phyloP scores from a whole-genome alignment of 208 protist genomes.

The Crithidia acanthocephali region DNA sequence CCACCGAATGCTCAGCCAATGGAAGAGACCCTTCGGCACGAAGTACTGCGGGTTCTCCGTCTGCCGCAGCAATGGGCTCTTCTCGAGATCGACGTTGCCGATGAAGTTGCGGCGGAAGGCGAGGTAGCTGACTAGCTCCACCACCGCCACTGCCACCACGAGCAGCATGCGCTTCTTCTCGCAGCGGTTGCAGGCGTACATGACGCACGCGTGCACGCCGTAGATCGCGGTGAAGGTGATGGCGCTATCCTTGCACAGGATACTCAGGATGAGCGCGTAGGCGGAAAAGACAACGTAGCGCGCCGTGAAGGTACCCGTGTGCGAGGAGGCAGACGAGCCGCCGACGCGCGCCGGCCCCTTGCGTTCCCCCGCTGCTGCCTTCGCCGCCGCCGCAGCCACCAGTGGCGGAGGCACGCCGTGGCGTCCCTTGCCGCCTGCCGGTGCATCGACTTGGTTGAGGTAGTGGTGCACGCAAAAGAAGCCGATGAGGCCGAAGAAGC shows the following conservation, averaged over 20 bases:
- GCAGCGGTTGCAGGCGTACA: constrained; percentile 37
- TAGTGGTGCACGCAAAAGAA: constrained; percentile 47
- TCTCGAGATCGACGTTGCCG: constrained; percentile 49
- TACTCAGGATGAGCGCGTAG: constrained; percentile 23
- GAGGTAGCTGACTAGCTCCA: constrained; percentile 52
- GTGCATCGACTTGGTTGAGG: constrained; percentile 23
- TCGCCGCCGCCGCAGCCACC: not conserved
- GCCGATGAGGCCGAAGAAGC: constrained; percentile 59
- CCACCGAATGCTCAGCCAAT: constrained; percentile 56
- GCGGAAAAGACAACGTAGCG: constrained; percentile 42
- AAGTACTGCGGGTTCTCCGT: constrained; percentile 89
- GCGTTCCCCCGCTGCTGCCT: not conserved
- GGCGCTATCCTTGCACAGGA: constrained; percentile 79
- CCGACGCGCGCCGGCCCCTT: not conserved
- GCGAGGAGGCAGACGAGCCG: not conserved
- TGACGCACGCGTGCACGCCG: constrained; percentile 48
- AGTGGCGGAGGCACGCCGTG: not conserved
- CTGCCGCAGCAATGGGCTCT: constrained; percentile 58
- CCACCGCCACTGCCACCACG: constrained; percentile 20
- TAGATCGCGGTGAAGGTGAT: constrained; percentile 73
- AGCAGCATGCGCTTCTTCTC: constrained; percentile 9
- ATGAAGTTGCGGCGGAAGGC: constrained; percentile 53
- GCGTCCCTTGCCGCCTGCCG: not conserved
- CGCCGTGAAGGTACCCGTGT: constrained; percentile 22
- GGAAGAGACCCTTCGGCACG: constrained; percentile 31